Evolutionary conservation across 345 rosid species (phyloP).

Genomic region (Raphanus raphanistrum): DNA sequence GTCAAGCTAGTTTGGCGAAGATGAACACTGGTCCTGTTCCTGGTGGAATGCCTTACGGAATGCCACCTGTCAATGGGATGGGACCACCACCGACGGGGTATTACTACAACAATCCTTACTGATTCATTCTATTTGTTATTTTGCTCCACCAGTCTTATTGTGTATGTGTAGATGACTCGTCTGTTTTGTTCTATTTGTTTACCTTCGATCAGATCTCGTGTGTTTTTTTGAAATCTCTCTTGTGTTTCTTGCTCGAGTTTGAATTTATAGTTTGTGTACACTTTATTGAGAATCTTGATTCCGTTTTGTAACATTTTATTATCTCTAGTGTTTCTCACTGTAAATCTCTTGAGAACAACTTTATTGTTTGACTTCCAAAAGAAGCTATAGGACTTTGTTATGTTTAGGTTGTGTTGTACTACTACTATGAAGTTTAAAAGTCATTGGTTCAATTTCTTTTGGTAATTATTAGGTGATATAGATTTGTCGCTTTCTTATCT

Average conservation of each 20-base stretch:
- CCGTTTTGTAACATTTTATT: constrained; percentile 16
- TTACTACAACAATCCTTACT: constrained; percentile 46
- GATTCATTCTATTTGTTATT: constrained; percentile 29
- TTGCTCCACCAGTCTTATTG: background rate
- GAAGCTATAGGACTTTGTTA: background rate
- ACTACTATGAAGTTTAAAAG: background rate
- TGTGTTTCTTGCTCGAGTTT: constrained; percentile 18
- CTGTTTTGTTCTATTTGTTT: background rate
- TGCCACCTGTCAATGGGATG: constrained; percentile 52
- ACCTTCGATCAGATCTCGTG: constrained; percentile 21
- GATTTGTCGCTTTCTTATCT: constrained; percentile 10
- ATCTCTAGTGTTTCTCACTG: background rate
- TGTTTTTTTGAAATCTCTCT: constrained; percentile 16
- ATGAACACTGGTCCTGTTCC: constrained; percentile 46
- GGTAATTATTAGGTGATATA: constrained; percentile 1
- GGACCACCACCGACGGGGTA: constrained; percentile 48
- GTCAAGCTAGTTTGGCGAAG: constrained; percentile 68
- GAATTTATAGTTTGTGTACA: constrained; percentile 32
- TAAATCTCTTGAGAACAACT: background rate
- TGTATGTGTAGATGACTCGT: constrained; percentile 39
- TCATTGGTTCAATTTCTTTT: constrained; percentile 5
- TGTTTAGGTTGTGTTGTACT: constrained; percentile 7
- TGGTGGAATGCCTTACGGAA: constrained; percentile 61
- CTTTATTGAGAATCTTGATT: constrained; percentile 25
- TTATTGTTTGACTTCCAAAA: background rate